A percentile compares a stretch with the other conserved stretches of the same genome.
These are phyloP conservation scores for Trichosporon sp. DNA, from an alignment of 1,284 basidiomycete species.

Conservation along the genomic window DNA sequence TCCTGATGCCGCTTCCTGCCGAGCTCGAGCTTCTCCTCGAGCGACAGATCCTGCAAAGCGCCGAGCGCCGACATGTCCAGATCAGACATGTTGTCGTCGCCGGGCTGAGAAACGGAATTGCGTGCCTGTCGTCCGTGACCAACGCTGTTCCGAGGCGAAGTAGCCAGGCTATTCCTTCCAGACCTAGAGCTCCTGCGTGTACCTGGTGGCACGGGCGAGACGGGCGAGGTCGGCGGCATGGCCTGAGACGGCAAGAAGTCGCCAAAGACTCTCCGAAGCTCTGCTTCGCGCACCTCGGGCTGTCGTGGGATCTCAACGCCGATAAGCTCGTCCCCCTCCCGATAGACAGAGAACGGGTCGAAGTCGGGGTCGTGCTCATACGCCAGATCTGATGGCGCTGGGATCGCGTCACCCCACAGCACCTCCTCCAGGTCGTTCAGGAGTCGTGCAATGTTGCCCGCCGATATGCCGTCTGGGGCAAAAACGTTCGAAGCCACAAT, in stretches of 20 bases:
- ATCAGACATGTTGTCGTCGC: conserved; percentile 4
- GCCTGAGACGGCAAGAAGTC: background rate
- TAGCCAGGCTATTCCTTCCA: background rate
- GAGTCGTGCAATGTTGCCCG: conserved; percentile 32
- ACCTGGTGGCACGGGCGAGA: conserved; percentile 1
- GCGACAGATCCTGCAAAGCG: conserved; percentile 24
- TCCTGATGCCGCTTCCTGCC: conserved; percentile 36
- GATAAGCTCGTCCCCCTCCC: conserved; percentile 22
- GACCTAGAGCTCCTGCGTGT: background rate
- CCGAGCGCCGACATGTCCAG: conserved; percentile 13
- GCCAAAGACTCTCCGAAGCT: conserved; percentile 16
- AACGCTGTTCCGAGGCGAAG: background rate
- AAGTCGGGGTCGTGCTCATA: conserved; percentile 38
- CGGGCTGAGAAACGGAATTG: background rate
- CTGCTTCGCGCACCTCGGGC: conserved; percentile 10
- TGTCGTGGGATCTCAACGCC: conserved; percentile 11
- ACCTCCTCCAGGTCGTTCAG: conserved; percentile 44
- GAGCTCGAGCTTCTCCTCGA: conserved; percentile 33
- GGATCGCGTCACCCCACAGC: conserved; percentile 42
- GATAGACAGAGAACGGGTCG: conserved; percentile 35
- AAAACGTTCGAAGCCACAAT: conserved; percentile 30
- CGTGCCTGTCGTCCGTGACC: background rate
- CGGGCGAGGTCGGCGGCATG: background rate
- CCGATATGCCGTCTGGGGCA: conserved; percentile 18
- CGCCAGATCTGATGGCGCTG: conserved; percentile 38